Conservation (phyloP, 106 monocot species). For the Dendrobium nobile region DNA sequence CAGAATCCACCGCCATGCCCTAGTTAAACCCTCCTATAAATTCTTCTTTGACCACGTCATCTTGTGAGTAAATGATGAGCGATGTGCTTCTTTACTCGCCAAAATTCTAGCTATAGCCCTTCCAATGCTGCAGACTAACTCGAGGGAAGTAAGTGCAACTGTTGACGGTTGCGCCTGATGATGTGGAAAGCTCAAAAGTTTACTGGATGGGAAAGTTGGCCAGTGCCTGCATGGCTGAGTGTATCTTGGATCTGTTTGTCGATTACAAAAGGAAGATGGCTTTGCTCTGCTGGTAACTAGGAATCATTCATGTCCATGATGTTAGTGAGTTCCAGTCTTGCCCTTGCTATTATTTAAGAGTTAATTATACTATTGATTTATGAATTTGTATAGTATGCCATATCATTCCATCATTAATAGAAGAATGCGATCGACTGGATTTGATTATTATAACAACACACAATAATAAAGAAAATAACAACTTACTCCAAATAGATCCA, state of each 20-base stretch:
- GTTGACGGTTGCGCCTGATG: background rate
- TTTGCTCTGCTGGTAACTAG: background rate
- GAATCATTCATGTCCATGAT: background rate
- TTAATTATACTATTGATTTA: background rate
- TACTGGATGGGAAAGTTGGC: background rate
- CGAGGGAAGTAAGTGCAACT: background rate
- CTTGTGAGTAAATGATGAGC: background rate
- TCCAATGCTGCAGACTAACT: background rate
- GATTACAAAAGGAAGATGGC: background rate
- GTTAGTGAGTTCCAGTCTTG: background rate
- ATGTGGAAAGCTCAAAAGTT: background rate
- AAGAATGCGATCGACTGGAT: background rate
- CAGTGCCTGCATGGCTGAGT: background rate
- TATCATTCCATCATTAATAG: background rate
- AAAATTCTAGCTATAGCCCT: background rate
- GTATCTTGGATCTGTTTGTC: background rate
- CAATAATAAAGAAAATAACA: no score
- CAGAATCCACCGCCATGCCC: conserved; percentile 1
- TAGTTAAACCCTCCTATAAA: background rate
- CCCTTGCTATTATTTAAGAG: background rate
- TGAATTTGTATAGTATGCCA: background rate
- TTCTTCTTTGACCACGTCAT: background rate
- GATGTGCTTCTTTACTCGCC: background rate
- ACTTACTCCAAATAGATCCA: no score
- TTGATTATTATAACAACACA: no score